These are phyloP conservation scores for Globisporangium recalcitrans DNA, from an alignment of 352 stramenopile genomes.

Conservation along the genomic window DNA sequence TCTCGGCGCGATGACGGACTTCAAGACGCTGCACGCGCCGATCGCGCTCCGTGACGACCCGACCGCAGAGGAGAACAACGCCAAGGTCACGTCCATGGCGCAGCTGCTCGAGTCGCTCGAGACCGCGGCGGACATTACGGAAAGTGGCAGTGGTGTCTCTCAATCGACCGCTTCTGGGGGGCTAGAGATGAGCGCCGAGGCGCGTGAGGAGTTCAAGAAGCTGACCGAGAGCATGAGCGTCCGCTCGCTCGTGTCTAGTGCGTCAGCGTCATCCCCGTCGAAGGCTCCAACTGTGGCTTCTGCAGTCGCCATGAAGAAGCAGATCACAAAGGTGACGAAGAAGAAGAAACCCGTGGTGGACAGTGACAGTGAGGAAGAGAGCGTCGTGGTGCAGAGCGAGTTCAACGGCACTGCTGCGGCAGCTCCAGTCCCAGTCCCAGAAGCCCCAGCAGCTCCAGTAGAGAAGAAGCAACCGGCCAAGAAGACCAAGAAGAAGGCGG, in stretches of 20 bases:
- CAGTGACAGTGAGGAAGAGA: conserved; percentile 68
- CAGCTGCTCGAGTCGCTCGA: conserved; percentile 71
- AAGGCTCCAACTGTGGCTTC: neutral
- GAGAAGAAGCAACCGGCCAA: conserved; percentile 24
- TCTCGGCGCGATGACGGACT: conserved; percentile 81
- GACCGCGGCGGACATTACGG: conserved; percentile 34
- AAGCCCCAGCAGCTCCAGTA: conserved; percentile 10
- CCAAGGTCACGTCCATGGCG: conserved; percentile 65
- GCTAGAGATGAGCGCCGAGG: conserved; percentile 31
- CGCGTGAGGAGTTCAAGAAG: conserved; percentile 55
- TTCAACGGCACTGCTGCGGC: conserved; percentile 24
- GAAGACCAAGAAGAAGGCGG: conserved; percentile 36
- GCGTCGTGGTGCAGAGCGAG: conserved; percentile 70
- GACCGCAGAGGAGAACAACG: conserved; percentile 40
- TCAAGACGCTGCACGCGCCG: conserved; percentile 63
- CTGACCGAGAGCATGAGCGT: conserved; percentile 39
- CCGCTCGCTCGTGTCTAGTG: conserved; percentile 8
- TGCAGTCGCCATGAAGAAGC: neutral
- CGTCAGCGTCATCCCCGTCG: neutral
- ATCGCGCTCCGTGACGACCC: conserved; percentile 69
- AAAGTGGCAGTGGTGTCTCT: neutral
- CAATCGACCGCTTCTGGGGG: neutral
- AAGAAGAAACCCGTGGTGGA: conserved; percentile 24
- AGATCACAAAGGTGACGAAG: conserved; percentile 9
- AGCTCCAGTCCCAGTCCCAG: conserved; percentile 8